phyloP scores from a whole-genome alignment of 2,329 filamentous ascomycete genomes.

The Chrysosporium queenslandicum region DNA sequence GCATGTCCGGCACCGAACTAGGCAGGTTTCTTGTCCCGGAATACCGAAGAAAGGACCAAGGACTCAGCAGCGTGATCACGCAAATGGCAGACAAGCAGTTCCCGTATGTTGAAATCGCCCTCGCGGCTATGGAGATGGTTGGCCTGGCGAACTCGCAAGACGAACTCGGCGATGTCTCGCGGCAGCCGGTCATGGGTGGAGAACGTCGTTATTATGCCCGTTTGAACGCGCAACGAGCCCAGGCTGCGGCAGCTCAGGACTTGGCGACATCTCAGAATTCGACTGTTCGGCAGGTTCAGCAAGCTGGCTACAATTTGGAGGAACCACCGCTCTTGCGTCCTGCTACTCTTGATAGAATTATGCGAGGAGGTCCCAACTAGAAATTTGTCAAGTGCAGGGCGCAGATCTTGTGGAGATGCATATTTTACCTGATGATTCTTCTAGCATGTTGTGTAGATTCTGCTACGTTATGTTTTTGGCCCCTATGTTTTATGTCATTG shows the following conservation, averaged over 20 bases:
- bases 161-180: background rate
- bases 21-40: conserved; percentile 13
- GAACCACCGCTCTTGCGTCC: conserved; percentile 10
- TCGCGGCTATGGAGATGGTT: conserved; percentile 11
- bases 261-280: background rate
- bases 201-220: conserved; percentile 1
- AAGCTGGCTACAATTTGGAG: background rate
- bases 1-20: conserved; percentile 14
- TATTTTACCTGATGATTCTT: no score
- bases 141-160: conserved; percentile 7
- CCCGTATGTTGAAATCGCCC: conserved; percentile 15
- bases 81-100: conserved; percentile 8
- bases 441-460: no score
- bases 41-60: conserved; percentile 14
- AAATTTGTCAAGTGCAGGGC: background rate
- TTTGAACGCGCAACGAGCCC: background rate
- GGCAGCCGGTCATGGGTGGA: background rate
- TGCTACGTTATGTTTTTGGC: no score
- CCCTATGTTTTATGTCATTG: no score
- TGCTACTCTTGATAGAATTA: conserved; percentile 10
- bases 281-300: background rate
- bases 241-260: background rate
- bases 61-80: conserved; percentile 14
- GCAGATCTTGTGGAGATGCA: no score
- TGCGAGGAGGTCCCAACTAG: conserved; percentile 6